Evolutionary conservation across 441 rosid species (phyloP).

Genomic region (Erodium trifolium): DNA sequence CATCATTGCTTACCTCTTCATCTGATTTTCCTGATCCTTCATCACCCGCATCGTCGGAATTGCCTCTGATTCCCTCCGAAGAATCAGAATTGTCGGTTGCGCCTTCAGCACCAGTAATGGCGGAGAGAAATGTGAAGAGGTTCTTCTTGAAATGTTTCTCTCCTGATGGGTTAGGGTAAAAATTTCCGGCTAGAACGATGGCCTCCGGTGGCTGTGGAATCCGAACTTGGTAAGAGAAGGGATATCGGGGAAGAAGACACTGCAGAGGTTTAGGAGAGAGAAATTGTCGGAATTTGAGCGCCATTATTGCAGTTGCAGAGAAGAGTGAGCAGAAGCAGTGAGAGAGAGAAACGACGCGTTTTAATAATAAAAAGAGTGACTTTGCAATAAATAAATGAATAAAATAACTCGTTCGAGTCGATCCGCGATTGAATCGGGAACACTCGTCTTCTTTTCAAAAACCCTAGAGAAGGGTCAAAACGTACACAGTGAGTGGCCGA

Average conservation of each 20-base stretch:
- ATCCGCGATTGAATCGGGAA: neutral
- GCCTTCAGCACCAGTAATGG: conserved; percentile 67
- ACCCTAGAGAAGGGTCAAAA: conserved; percentile 15
- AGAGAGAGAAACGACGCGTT: too few species aligned
- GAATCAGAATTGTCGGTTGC: conserved; percentile 30
- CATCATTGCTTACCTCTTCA: conserved; percentile 25
- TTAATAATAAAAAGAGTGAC: too few species aligned
- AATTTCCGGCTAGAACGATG: conserved; percentile 39
- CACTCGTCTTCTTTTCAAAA: neutral
- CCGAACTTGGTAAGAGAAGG: conserved; percentile 15
- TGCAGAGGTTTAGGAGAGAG: conserved; percentile 21
- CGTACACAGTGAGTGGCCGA: conserved; percentile 11
- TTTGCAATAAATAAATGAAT: too few species aligned
- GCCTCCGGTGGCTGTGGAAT: conserved; percentile 19
- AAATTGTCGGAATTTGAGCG: conserved; percentile 19
- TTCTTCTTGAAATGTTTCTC: conserved; percentile 70
- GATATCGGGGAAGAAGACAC: conserved; percentile 18
- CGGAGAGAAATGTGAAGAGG: conserved; percentile 57
- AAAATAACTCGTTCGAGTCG: neutral
- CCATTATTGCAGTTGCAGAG: conserved; percentile 27
- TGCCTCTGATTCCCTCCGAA: conserved; percentile 65
- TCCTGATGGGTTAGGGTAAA: conserved; percentile 54
- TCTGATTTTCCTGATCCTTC: conserved; percentile 24
- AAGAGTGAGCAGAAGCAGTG: neutral
- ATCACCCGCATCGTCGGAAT: conserved; percentile 34